Evolutionary conservation across 306 rosid species (phyloP), one percentile per base, ranked within the genome.

Genomic region (Dryas octopetala): DNA sequence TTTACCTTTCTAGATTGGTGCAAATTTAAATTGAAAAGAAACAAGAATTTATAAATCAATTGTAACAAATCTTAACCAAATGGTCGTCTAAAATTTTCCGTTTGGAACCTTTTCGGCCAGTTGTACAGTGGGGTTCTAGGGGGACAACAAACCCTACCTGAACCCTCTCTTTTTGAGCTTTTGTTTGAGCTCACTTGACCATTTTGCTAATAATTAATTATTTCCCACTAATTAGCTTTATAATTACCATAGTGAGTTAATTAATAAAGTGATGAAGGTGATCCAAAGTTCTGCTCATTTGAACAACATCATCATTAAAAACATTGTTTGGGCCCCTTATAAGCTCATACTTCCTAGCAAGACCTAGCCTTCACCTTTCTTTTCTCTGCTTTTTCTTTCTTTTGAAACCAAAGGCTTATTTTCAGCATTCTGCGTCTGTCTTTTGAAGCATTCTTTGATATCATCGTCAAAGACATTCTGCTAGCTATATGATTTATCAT

Each of bases 251-350:
- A 2, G 6, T 14, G 9, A 5, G 62, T 32, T 64, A 45, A 66
- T 64, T 63, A 63, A 60, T 64, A 63, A 79, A 83, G 71, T 48
- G 55, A 79, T 8, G 0, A 73, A 75, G 54, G 40, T 2, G 9
- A 52, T 73, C 74, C 57, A 41, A 28, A 64, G 23, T 38, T 54
- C 13, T 28, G 16, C 50, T 75, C 75, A 16, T 70, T 81, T 75
- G 28, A 71, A 28, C 66, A 80, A 44, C 70, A 52, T 28, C 81
- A 77, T 61, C 59, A 69, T 77, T 65, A 55, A 76, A 75, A 80
- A 62, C 80, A 73, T 23, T 23, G 7, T 57, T 54, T 58, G 59
- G 43, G 11, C 63, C 78, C 63, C 51, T 57, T 59, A 19, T 54
- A 48, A 53, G 16, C 12, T 49, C 50, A 28, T 28, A 28, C 32